A percentile compares a stretch with the other conserved stretches of the same genome.
Evolutionary conservation across 2,329 filamentous ascomycete genomes (phyloP).

Genomic region (Aspergillus sp.): DNA sequence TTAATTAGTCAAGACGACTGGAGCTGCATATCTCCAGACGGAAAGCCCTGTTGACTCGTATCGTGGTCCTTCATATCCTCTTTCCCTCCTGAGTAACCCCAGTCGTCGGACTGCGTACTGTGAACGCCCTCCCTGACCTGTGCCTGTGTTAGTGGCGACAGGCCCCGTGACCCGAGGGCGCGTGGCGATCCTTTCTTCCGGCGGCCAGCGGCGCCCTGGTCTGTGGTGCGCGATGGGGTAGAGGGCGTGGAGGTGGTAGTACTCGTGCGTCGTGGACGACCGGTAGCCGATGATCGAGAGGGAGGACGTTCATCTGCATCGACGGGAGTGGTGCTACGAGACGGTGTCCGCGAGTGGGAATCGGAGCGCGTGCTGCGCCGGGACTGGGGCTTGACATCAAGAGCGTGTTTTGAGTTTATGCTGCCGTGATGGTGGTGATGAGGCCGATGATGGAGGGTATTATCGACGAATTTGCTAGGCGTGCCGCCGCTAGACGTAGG

Average conservation of each 20-base stretch:
- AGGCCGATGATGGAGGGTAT: slow-evolving; percentile 3
- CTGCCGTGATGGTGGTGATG: slow-evolving; percentile 21
- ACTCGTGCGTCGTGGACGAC: slow-evolving; percentile 29
- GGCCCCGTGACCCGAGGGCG: slow-evolving; percentile 17
- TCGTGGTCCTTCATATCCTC: no score
- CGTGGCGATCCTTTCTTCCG: slow-evolving; percentile 27
- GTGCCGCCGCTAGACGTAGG: slow-evolving; percentile 4
- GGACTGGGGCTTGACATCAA: slow-evolving; percentile 21
- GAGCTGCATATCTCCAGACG: no score
- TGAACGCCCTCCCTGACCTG: slow-evolving; percentile 29
- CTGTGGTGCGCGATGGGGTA: slow-evolving; percentile 10
- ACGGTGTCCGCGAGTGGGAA: slow-evolving; percentile 35
- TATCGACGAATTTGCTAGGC: slow-evolving; percentile 15
- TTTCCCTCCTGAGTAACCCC: no score
- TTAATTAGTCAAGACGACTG: no score
- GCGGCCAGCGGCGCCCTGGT: slow-evolving; percentile 11
- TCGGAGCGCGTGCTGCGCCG: slow-evolving; percentile 31
- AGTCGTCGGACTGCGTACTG: slow-evolving; percentile 9
- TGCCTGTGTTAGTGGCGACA: slow-evolving; percentile 32
- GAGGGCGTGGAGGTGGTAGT: slow-evolving; percentile 21
- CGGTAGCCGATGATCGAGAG: slow-evolving; percentile 22
- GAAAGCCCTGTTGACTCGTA: no score
- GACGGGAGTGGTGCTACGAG: slow-evolving; percentile 34
- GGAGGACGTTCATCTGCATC: slow-evolving; percentile 32
- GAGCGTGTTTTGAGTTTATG: slow-evolving; percentile 18